phyloP scores from a whole-genome alignment of 1,284 basidiomycete species.

The Boletus mariae region DNA sequence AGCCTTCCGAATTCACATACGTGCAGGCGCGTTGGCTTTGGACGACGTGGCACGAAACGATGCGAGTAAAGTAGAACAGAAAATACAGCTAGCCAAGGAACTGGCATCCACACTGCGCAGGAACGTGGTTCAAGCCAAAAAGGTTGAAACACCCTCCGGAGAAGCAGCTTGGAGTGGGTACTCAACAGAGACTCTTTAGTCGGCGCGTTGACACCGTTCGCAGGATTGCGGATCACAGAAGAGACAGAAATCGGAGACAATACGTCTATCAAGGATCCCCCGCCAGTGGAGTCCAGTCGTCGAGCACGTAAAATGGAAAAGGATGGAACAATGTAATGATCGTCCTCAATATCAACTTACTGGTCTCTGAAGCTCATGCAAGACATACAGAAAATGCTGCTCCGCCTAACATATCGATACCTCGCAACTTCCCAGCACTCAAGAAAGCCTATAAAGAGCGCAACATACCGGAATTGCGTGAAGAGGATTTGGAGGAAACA shows the following conservation, averaged over 20 bases:
- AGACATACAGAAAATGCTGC: slow-evolving; percentile 41
- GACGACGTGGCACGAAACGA: slow-evolving; percentile 42
- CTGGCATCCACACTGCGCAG: slow-evolving; percentile 62
- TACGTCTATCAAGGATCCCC: slow-evolving; percentile 58
- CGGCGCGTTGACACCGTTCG: not conserved
- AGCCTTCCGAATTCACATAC: slow-evolving; percentile 71
- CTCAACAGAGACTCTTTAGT: slow-evolving; percentile 12
- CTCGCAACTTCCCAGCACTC: slow-evolving; percentile 60
- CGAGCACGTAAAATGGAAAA: slow-evolving; percentile 42
- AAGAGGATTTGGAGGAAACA: slow-evolving; percentile 70
- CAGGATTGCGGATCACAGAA: slow-evolving; percentile 61
- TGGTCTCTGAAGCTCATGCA: slow-evolving; percentile 31
- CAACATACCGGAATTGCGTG: slow-evolving; percentile 58
- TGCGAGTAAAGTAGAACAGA: slow-evolving; percentile 47
- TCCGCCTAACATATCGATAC: slow-evolving; percentile 31
- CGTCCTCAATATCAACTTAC: slow-evolving; percentile 12
- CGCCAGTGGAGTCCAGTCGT: slow-evolving; percentile 41
- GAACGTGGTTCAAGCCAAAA: slow-evolving; percentile 70
- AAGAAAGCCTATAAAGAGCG: slow-evolving; percentile 64
- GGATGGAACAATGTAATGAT: slow-evolving; percentile 34
- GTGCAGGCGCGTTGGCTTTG: slow-evolving; percentile 44
- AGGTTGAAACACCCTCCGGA: slow-evolving; percentile 31
- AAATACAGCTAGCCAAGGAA: slow-evolving; percentile 55
- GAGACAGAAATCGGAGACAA: slow-evolving; percentile 76
- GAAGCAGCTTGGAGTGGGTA: slow-evolving; percentile 55